phyloP scores from a whole-genome alignment of 2,329 filamentous ascomycete genomes.

The Rutstroemia sp. region DNA sequence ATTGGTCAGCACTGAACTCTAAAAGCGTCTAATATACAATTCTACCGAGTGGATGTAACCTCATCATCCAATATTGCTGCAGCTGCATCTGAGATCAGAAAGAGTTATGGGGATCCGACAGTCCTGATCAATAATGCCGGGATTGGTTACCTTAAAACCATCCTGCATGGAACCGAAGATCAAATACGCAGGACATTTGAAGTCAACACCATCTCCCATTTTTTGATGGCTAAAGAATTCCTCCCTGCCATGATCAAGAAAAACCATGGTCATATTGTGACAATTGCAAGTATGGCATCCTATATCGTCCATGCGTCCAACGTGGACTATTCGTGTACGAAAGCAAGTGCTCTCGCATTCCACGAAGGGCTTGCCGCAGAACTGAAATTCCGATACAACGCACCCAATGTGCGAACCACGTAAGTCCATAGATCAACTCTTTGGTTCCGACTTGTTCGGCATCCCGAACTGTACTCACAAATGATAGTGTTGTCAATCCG shows the following conservation, averaged over 20 bases:
- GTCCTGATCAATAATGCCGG: conserved; percentile 69
- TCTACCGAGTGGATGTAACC: conserved; percentile 62
- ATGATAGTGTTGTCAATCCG: conserved; percentile 50
- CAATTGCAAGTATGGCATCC: conserved; percentile 44
- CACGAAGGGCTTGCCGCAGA: conserved; percentile 58
- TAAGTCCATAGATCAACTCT: conserved; percentile 13
- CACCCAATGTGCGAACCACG: conserved; percentile 47
- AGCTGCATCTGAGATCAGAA: conserved; percentile 45
- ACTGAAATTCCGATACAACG: conserved; percentile 51
- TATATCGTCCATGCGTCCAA: conserved; percentile 20
- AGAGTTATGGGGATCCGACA: conserved; percentile 54
- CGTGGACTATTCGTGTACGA: conserved; percentile 61
- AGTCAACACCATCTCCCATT: conserved; percentile 62
- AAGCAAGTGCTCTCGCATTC: conserved; percentile 58
- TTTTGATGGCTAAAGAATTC: conserved; percentile 56
- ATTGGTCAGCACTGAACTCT: neutral
- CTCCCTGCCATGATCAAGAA: conserved; percentile 54
- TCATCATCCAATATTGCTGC: conserved; percentile 44
- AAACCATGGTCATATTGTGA: conserved; percentile 68
- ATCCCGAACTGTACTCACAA: conserved; percentile 1
- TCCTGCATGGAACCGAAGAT: conserved; percentile 48
- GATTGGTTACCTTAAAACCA: conserved; percentile 48
- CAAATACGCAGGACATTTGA: conserved; percentile 60
- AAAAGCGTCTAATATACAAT: conserved; percentile 46
- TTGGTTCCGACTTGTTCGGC: neutral